Evolutionary conservation across 2,329 filamentous ascomycete species (phyloP).

Genomic region (Trichophyton benhamiae): DNA sequence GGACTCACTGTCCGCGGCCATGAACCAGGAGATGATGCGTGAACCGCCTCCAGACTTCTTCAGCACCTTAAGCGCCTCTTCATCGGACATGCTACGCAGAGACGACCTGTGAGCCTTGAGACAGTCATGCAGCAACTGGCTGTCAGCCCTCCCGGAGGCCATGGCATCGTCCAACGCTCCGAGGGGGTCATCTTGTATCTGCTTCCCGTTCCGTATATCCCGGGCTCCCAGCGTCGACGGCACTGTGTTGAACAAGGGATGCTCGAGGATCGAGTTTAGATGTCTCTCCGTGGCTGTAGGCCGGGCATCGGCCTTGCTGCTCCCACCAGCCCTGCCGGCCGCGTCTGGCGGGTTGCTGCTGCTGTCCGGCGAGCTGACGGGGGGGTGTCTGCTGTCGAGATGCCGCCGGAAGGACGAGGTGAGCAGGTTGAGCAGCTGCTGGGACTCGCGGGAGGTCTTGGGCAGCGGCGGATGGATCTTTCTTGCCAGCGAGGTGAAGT

Average conservation of each 20-base stretch:
- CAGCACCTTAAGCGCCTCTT: constrained; percentile 20
- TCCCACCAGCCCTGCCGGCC: constrained; percentile 15
- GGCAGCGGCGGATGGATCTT: constrained; percentile 43
- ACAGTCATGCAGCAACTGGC: constrained; percentile 18
- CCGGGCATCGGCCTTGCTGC: background rate
- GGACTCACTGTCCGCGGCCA: constrained; percentile 24
- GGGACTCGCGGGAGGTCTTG: constrained; percentile 45
- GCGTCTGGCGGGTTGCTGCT: constrained; percentile 7
- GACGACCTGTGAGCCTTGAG: constrained; percentile 25
- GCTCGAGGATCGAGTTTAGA: constrained; percentile 28
- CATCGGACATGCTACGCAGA: constrained; percentile 8
- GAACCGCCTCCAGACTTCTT: constrained; percentile 24
- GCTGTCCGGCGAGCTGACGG: constrained; percentile 10
- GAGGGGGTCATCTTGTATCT: constrained; percentile 23
- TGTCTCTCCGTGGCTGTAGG: constrained; percentile 24
- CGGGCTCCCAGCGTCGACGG: constrained; percentile 18
- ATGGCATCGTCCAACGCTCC: constrained; percentile 27
- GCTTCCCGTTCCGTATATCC: background rate
- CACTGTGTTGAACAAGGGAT: constrained; percentile 31
- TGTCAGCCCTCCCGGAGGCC: constrained; percentile 26
- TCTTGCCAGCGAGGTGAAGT: constrained; percentile 39
- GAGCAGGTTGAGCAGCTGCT: constrained; percentile 47
- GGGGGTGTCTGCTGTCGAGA: constrained; percentile 47
- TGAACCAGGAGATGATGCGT: constrained; percentile 30
- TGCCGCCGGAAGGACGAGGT: constrained; percentile 52